A percentile compares a stretch with the other conserved stretches of the same genome.
phyloP scores from a whole-genome alignment of 805 yeast genomes.

The Cyberlindnera saturnus region DNA sequence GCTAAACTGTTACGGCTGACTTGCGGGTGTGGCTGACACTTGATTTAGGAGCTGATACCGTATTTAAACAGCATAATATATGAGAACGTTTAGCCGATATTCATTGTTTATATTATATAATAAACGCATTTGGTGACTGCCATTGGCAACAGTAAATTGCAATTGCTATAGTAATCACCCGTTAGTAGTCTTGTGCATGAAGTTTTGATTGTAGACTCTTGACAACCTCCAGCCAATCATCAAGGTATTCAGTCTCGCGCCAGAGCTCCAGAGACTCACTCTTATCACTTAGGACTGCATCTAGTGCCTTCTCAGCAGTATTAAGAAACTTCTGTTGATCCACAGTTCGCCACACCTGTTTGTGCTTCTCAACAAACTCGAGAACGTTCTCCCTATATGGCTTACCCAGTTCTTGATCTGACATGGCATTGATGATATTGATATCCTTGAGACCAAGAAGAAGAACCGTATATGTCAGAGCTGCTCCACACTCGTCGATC shows the following conservation, averaged over 20 bases:
- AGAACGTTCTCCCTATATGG: conserved; percentile 1
- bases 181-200: too few species aligned
- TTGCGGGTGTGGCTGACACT: too few species aligned
- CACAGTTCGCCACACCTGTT: background rate
- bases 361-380: conserved; percentile 1
- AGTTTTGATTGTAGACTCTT: too few species aligned
- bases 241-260: conserved; percentile 4
- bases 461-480: background rate
- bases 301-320: background rate
- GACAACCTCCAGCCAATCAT: conserved; percentile 2
- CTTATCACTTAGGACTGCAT: background rate
- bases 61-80: too few species aligned
- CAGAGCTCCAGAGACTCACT: conserved; percentile 6
- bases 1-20: too few species aligned
- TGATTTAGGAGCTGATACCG: too few species aligned
- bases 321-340: background rate
- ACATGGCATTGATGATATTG: background rate
- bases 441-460: conserved; percentile 1
- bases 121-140: too few species aligned
- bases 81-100: too few species aligned
- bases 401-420: background rate
- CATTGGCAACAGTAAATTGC: too few species aligned
- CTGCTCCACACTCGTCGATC: conserved; percentile 2
- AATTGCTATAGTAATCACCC: too few species aligned
- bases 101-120: too few species aligned